Percentiles rank a stretch among this genome's conserved stretches.
Evolutionary conservation across 2,329 filamentous ascomycete genomes (phyloP).

Genomic region (Exophiala lecanii-corni): DNA sequence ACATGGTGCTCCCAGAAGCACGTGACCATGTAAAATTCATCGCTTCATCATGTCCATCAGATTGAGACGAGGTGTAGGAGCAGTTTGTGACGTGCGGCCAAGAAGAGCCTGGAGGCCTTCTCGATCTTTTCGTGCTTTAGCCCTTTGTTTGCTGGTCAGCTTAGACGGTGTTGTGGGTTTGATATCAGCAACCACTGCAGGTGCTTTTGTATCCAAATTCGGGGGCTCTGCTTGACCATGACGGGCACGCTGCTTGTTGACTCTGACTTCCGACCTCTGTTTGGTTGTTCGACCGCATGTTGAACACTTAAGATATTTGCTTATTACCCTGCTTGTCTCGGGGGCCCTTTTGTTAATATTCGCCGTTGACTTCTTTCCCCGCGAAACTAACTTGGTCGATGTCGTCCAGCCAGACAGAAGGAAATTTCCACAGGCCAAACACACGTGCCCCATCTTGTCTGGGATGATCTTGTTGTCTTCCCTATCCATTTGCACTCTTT

Average conservation of each 20-base stretch:
- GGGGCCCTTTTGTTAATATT: slow-evolving; percentile 1
- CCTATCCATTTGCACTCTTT: slow-evolving; percentile 7
- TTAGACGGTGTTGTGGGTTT: slow-evolving; percentile 3
- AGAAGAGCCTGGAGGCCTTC: slow-evolving; percentile 52
- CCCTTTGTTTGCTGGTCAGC: slow-evolving; percentile 50
- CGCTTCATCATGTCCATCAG: slow-evolving; percentile 27
- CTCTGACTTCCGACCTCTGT: neutral
- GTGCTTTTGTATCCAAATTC: neutral
- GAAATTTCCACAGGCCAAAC: slow-evolving; percentile 38
- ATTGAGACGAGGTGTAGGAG: slow-evolving; percentile 11
- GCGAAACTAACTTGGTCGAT: slow-evolving; percentile 15
- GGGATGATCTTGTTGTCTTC: neutral
- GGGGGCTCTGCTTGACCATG: neutral
- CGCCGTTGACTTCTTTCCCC: neutral
- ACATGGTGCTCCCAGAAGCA: too few relatives aligned
- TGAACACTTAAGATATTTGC: slow-evolving; percentile 10
- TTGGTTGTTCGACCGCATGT: slow-evolving; percentile 13
- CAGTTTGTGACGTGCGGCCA: slow-evolving; percentile 24
- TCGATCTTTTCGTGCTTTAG: slow-evolving; percentile 48
- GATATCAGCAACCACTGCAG: neutral
- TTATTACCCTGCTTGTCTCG: slow-evolving; percentile 15
- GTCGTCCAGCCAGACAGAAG: slow-evolving; percentile 32
- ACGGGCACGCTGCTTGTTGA: neutral
- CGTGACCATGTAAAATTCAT: too few relatives aligned
- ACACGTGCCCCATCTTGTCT: slow-evolving; percentile 28